These are phyloP conservation scores for Coemansia sp. DNA, from an alignment of 192 early-diverging fungal species.

Conservation along the genomic window DNA sequence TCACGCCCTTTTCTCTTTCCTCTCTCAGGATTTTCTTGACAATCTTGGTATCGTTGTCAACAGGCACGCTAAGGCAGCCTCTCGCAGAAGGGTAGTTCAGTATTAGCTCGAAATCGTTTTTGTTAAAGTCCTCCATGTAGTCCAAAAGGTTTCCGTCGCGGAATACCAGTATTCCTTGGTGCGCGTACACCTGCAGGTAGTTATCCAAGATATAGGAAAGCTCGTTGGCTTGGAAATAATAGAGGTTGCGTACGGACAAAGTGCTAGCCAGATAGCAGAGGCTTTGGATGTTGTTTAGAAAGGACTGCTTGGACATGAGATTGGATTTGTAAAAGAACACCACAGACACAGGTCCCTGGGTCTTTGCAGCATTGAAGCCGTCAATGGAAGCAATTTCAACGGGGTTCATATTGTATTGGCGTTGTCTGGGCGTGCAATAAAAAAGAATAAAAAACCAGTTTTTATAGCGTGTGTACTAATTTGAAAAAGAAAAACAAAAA, in stretches of 20 bases:
- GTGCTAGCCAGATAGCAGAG: neutral
- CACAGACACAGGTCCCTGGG: neutral
- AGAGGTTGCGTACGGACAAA: neutral
- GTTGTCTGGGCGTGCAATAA: too few relatives aligned
- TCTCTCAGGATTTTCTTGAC: neutral
- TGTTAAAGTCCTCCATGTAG: neutral
- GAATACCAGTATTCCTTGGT: neutral
- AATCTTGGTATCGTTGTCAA: neutral
- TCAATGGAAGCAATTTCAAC: neutral
- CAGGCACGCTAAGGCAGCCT: neutral
- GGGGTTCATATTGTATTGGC: neutral
- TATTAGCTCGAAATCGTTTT: neutral
- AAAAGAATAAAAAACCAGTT: too few relatives aligned
- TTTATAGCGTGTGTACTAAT: too few relatives aligned
- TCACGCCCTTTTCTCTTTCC: neutral
- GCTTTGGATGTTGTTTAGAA: neutral
- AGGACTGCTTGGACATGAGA: neutral
- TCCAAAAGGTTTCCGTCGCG: neutral
- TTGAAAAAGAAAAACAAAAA: too few relatives aligned
- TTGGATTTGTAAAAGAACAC: constrained; percentile 3
- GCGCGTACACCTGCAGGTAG: neutral
- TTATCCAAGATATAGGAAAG: neutral
- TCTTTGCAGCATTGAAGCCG: neutral
- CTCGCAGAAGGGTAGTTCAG: too few relatives aligned
- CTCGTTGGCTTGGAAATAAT: neutral